phyloP scores from a whole-genome alignment of 2,329 filamentous ascomycete species.

The Calonectria ilicicola region DNA sequence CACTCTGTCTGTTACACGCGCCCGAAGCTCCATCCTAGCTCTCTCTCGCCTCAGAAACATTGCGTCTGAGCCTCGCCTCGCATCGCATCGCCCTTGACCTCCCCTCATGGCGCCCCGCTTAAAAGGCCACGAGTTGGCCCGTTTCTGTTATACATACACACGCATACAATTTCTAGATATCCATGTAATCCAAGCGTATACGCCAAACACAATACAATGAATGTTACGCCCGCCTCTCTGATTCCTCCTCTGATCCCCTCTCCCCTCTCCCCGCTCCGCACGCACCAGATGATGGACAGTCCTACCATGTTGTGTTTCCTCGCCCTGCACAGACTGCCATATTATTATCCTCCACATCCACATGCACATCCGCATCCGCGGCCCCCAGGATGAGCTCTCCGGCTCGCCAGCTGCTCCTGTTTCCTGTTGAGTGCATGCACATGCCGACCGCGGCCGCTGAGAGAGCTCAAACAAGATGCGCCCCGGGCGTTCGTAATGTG shows the following conservation, averaged over 20 bases:
- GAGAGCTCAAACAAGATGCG: background rate
- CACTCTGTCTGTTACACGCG: background rate
- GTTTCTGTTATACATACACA: background rate
- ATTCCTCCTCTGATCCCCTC: background rate
- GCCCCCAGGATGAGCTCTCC: background rate
- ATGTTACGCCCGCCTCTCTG: background rate
- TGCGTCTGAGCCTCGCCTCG: background rate
- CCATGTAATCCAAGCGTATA: conserved; percentile 7
- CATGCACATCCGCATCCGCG: background rate
- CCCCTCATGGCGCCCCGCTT: background rate
- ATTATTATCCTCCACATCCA: background rate
- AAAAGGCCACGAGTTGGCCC: background rate
- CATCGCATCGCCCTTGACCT: too few relatives aligned
- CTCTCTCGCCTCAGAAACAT: background rate
- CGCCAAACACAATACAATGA: background rate
- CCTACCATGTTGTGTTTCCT: background rate
- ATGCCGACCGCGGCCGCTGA: background rate
- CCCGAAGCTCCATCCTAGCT: background rate
- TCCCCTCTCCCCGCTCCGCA: background rate
- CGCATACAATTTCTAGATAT: background rate
- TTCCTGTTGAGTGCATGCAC: too few relatives aligned
- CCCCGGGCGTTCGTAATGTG: background rate
- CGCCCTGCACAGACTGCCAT: background rate
- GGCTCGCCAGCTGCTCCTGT: background rate
- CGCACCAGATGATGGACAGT: background rate